Evolutionary conservation across 495 filamentous ascomycete species (phyloP).

Genomic region (Aspergillus cavernicola): DNA sequence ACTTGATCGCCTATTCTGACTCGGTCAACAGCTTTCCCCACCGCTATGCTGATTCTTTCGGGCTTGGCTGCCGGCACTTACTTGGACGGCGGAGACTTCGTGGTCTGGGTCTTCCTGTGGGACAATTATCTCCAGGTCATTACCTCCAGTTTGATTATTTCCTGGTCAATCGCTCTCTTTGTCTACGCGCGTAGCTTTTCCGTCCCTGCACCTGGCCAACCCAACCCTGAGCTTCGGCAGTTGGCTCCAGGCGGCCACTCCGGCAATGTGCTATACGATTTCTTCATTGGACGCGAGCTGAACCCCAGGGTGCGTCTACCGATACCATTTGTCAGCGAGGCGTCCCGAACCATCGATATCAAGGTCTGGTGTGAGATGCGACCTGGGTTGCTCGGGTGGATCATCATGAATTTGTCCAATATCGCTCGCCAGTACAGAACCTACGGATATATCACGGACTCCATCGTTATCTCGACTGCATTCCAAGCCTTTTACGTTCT

Average conservation of each 20-base stretch:
- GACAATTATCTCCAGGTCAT: slow-evolving; percentile 85
- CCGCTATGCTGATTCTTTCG: slow-evolving; percentile 64
- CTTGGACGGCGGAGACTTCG: slow-evolving; percentile 73
- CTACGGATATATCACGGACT: slow-evolving; percentile 80
- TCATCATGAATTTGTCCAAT: slow-evolving; percentile 80
- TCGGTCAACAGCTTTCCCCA: slow-evolving; percentile 67
- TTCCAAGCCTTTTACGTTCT: slow-evolving; percentile 84
- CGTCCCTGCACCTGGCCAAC: slow-evolving; percentile 62
- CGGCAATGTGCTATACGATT: slow-evolving; percentile 90
- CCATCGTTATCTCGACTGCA: slow-evolving; percentile 73
- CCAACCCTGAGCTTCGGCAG: slow-evolving; percentile 60
- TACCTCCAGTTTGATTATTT: slow-evolving; percentile 75
- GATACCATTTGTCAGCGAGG: slow-evolving; percentile 56
- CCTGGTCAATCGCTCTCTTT: slow-evolving; percentile 62
- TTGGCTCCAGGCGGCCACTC: slow-evolving; percentile 77
- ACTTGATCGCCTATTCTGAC: not conserved
- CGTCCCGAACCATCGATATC: slow-evolving; percentile 69
- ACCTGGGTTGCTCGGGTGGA: slow-evolving; percentile 87
- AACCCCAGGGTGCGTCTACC: slow-evolving; percentile 85
- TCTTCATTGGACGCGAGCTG: slow-evolving; percentile 94
- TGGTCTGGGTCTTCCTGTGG: slow-evolving; percentile 87
- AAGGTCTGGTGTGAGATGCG: slow-evolving; percentile 88
- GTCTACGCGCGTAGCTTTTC: slow-evolving; percentile 79
- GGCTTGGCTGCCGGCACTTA: slow-evolving; percentile 69
- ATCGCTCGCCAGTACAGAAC: slow-evolving; percentile 82